phyloP scores from a whole-genome alignment of 352 stramenopile species.

The Phytophthora sp. region DNA sequence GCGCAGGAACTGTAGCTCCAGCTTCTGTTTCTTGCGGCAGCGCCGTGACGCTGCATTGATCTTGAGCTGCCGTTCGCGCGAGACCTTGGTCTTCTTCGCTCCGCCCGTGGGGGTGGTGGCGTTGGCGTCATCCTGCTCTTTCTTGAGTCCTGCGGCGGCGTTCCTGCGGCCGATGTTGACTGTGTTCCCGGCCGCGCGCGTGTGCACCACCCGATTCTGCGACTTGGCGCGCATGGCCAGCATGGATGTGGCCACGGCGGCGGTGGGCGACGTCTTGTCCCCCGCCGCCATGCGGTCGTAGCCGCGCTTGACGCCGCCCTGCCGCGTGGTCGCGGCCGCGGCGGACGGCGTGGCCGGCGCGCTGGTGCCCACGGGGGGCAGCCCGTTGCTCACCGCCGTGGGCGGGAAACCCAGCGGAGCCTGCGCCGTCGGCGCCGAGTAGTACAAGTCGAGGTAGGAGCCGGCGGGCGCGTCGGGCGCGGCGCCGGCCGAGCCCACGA shows the following conservation, averaged over 20 bases:
- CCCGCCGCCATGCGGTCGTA: constrained; percentile 39
- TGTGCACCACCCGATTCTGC: constrained; percentile 28
- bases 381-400: constrained; percentile 20
- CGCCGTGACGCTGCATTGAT: constrained; percentile 85
- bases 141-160: constrained; percentile 23
- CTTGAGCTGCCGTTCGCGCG: constrained; percentile 84
- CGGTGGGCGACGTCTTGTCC: constrained; percentile 49
- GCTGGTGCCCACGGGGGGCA: constrained; percentile 6
- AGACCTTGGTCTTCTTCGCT: constrained; percentile 86
- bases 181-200: constrained; percentile 31
- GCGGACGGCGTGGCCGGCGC: not conserved
- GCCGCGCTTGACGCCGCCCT: constrained; percentile 53
- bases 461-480: not conserved
- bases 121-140: constrained; percentile 27
- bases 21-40: constrained; percentile 89
- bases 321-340: not conserved
- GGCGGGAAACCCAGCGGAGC: constrained; percentile 14
- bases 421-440: constrained; percentile 26
- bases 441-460: constrained; percentile 56
- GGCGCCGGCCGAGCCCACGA: constrained; percentile 19
- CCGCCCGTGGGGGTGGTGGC: constrained; percentile 18
- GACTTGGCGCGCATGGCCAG: constrained; percentile 56
- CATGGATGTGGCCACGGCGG: constrained; percentile 70
- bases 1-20: constrained; percentile 87
- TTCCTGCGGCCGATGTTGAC: constrained; percentile 32